A percentile compares a stretch with the other conserved stretches of the same genome.
phyloP scores from a whole-genome alignment of 768 basidiomycete genomes.

The Hebeloma cylindrosporum region DNA sequence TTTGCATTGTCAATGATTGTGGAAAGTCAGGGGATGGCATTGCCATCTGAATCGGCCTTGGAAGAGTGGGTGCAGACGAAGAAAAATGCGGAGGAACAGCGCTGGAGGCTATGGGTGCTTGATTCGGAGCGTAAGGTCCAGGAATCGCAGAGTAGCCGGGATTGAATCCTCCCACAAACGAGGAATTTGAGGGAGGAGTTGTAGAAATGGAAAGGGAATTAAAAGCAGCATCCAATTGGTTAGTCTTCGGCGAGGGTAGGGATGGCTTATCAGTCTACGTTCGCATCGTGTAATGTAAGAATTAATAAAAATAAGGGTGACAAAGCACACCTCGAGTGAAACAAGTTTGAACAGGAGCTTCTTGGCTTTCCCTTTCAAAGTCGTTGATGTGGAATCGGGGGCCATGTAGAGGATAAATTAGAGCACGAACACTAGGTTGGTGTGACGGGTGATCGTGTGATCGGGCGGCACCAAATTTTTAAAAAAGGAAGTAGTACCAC shows the following conservation, averaged over 20 bases:
- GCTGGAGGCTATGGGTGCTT: background rate
- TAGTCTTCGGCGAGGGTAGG: conserved; percentile 18
- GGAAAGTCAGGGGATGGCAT: conserved; percentile 30
- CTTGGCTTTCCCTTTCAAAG: conserved; percentile 9
- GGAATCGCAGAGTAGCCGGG: conserved; percentile 19
- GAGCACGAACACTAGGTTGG: no score
- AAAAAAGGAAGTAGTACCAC: no score
- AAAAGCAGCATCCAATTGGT: conserved; percentile 28
- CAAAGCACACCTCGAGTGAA: conserved; percentile 13
- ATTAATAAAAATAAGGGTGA: no score
- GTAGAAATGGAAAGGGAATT: conserved; percentile 24
- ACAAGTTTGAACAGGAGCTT: conserved; percentile 18
- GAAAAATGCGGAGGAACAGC: conserved; percentile 17
- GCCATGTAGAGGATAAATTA: no score
- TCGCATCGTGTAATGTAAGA: no score
- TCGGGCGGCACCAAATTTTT: no score
- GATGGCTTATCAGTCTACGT: conserved; percentile 9
- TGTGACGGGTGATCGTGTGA: no score
- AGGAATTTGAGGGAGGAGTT: conserved; percentile 5
- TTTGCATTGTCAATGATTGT: conserved; percentile 41
- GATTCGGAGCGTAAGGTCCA: background rate
- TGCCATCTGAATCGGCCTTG: conserved; percentile 34
- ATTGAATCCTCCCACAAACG: conserved; percentile 55
- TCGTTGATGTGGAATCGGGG: no score
- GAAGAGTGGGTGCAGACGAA: conserved; percentile 21